Evolutionary conservation across 495 filamentous ascomycete species (phyloP).

Genomic region (Podospora pseudocomata): DNA sequence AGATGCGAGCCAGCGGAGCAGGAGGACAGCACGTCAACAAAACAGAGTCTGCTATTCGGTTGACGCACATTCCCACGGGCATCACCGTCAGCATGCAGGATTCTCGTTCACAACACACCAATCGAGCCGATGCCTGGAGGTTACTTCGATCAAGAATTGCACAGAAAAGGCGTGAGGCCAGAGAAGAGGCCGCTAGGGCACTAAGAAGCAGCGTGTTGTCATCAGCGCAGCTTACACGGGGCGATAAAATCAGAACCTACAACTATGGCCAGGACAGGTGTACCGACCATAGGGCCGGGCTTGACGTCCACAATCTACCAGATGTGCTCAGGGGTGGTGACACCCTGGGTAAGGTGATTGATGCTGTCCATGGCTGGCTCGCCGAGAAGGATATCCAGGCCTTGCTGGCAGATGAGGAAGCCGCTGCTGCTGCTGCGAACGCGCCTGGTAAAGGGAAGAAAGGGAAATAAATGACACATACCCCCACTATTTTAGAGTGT

Average conservation of each 20-base stretch:
- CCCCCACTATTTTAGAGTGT: constrained; percentile 4
- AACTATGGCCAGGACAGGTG: constrained; percentile 91
- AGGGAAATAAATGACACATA: constrained; percentile 25
- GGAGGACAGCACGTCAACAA: constrained; percentile 98
- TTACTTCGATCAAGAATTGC: constrained; percentile 79
- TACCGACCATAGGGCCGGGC: constrained; percentile 86
- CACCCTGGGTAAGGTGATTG: constrained; percentile 70
- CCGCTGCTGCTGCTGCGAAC: constrained; percentile 23
- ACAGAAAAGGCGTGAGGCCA: constrained; percentile 71
- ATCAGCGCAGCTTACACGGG: constrained; percentile 78
- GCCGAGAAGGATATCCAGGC: constrained; percentile 70
- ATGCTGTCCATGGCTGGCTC: constrained; percentile 77
- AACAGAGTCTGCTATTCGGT: constrained; percentile 89
- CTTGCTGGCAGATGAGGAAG: constrained; percentile 53
- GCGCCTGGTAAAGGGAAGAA: constrained; percentile 26
- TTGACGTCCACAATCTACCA: constrained; percentile 77
- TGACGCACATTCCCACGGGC: constrained; percentile 87
- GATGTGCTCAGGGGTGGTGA: constrained; percentile 72
- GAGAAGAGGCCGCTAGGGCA: constrained; percentile 74
- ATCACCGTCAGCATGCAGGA: constrained; percentile 90
- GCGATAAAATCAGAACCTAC: constrained; percentile 93
- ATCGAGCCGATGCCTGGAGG: constrained; percentile 82
- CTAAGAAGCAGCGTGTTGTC: constrained; percentile 71
- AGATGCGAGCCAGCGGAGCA: constrained; percentile 87
- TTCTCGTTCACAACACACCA: constrained; percentile 81